Conservation (phyloP, 2,329 filamentous ascomycete genomes). For the Plenodomus lindquistii region DNA sequence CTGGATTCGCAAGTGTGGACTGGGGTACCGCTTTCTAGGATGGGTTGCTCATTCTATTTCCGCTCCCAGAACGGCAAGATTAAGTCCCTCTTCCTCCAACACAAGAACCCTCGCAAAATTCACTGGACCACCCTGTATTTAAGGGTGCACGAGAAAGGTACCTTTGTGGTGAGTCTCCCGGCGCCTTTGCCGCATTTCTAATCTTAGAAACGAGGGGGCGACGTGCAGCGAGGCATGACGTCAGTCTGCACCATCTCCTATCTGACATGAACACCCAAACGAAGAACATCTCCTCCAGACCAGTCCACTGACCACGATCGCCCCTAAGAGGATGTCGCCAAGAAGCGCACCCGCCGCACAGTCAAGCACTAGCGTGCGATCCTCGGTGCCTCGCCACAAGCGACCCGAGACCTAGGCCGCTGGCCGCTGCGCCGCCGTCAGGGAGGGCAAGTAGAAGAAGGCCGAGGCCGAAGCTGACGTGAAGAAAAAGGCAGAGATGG, state of each 20-base stretch:
- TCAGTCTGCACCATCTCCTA: constrained; percentile 15
- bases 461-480: constrained; percentile 77
- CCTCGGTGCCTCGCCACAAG: constrained; percentile 92
- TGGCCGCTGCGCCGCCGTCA: constrained; percentile 86
- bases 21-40: too few relatives aligned
- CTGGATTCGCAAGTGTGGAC: too few relatives aligned
- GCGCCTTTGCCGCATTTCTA: not conserved
- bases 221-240: constrained; percentile 24
- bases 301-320: constrained; percentile 24
- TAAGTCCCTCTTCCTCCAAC: constrained; percentile 99
- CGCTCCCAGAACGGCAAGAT: constrained; percentile 99
- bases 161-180: constrained; percentile 83
- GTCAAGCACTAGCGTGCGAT: constrained; percentile 99
- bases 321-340: constrained; percentile 90
- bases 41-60: too few relatives aligned
- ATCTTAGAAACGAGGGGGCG: constrained; percentile 1
- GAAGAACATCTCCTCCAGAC: not conserved
- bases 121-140: constrained; percentile 98
- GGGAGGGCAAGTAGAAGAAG: constrained; percentile 99
- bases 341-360: constrained; percentile 97
- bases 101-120: constrained; percentile 99
- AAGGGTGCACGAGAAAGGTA: constrained; percentile 99
- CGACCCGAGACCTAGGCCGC: constrained; percentile 95
- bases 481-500: constrained; percentile 99
- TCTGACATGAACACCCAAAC: not conserved